A percentile compares a stretch with the other conserved stretches of the same genome.
phyloP scores from a whole-genome alignment of 257 asterid species.

The Knoxia roxburghii region DNA sequence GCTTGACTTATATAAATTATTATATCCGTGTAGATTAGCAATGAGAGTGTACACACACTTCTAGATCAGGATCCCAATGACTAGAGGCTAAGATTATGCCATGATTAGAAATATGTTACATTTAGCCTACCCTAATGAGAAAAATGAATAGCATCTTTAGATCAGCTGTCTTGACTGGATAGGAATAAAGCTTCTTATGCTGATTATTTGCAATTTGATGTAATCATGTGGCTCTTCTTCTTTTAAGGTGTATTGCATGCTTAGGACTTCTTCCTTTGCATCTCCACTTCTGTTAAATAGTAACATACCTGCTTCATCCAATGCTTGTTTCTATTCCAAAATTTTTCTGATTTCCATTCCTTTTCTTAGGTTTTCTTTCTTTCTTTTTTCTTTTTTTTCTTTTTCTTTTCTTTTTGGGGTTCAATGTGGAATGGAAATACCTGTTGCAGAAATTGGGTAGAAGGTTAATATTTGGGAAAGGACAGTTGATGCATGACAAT shows the following conservation, averaged over 20 bases:
- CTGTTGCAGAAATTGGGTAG: constrained; percentile 64
- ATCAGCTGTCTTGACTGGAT: not conserved
- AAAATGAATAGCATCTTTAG: not conserved
- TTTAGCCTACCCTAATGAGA: not conserved
- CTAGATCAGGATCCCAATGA: not conserved
- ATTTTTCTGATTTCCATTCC: constrained; percentile 8
- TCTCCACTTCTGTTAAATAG: not conserved
- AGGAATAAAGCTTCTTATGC: no score
- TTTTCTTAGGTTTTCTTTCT: not conserved
- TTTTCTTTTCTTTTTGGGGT: constrained; percentile 10
- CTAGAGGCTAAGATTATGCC: not conserved
- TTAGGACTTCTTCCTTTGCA: not conserved
- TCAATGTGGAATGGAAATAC: constrained; percentile 20
- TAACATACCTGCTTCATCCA: not conserved
- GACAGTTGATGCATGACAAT: constrained; percentile 37
- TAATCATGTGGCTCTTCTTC: not conserved
- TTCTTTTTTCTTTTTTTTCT: constrained; percentile 2
- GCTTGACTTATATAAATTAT: not conserved
- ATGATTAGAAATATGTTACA: not conserved
- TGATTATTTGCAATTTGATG: not conserved
- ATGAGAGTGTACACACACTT: not conserved
- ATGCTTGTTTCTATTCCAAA: not conserved
- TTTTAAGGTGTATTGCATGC: not conserved
- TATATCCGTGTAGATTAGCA: not conserved
- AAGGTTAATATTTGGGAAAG: constrained; percentile 69